phyloP scores from a whole-genome alignment of 305 asterid genomes.

The Fraxinus sp. region DNA sequence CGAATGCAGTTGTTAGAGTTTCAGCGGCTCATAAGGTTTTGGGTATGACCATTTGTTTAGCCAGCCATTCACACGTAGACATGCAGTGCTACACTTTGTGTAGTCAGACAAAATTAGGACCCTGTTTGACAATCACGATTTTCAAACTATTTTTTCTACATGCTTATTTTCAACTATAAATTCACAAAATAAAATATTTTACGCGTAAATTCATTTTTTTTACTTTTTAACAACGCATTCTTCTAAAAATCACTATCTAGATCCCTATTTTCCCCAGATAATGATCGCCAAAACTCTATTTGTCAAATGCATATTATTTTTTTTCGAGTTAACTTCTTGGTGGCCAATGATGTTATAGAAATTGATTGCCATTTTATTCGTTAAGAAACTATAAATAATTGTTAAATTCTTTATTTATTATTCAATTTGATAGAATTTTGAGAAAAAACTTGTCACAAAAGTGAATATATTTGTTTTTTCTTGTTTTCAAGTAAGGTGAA shows the following conservation, averaged over 20 bases:
- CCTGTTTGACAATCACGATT: neutral
- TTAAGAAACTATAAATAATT: neutral
- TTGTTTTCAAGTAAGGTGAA: neutral
- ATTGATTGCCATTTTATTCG: neutral
- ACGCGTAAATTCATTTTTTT: too few relatives aligned
- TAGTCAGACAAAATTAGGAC: neutral
- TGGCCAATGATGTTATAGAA: neutral
- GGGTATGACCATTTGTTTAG: neutral
- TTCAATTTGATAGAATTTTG: neutral
- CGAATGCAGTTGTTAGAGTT: too few relatives aligned
- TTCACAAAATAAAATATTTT: too few relatives aligned
- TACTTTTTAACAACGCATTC: too few relatives aligned
- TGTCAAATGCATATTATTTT: neutral
- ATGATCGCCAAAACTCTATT: neutral
- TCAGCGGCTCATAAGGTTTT: too few relatives aligned
- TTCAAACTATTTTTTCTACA: too few relatives aligned
- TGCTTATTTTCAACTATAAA: too few relatives aligned
- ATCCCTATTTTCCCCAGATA: too few relatives aligned
- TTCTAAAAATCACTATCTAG: too few relatives aligned
- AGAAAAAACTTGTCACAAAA: neutral
- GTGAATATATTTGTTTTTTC: neutral
- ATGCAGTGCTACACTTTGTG: neutral
- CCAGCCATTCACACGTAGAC: neutral
- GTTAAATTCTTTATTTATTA: too few relatives aligned
- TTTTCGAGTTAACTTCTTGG: neutral